Evolutionary conservation across 2,329 filamentous ascomycete species (phyloP).

Genomic region (Colletotrichum chlorophyti): DNA sequence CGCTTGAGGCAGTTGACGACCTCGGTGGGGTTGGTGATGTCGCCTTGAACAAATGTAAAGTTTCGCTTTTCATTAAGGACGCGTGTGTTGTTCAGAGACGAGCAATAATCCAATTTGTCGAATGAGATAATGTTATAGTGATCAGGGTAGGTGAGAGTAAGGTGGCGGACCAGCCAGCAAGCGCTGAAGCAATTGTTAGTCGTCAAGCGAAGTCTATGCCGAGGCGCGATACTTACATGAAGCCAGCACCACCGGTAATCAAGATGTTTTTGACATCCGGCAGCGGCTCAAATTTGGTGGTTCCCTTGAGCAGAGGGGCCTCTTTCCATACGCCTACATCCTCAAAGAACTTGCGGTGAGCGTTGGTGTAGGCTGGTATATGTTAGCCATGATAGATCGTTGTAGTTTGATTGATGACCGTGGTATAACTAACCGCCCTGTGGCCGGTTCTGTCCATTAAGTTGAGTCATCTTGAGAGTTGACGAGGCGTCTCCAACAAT

Average conservation of each 20-base stretch:
- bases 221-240: constrained; percentile 69
- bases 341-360: constrained; percentile 53
- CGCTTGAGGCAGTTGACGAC: constrained; percentile 75
- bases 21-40: constrained; percentile 74
- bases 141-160: constrained; percentile 74
- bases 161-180: constrained; percentile 82
- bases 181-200: constrained; percentile 57
- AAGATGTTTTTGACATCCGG: constrained; percentile 80
- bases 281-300: constrained; percentile 73
- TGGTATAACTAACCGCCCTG: constrained; percentile 3
- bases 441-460: constrained; percentile 18
- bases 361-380: constrained; percentile 32
- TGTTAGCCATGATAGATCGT: constrained; percentile 6
- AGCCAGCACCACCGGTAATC: constrained; percentile 83
- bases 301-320: constrained; percentile 73
- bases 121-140: constrained; percentile 83
- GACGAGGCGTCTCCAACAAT: background rate
- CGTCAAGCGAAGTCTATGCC: constrained; percentile 11
- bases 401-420: too few species aligned
- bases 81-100: constrained; percentile 80
- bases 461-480: constrained; percentile 12
- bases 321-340: constrained; percentile 74
- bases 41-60: constrained; percentile 81
- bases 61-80: constrained; percentile 71
- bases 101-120: constrained; percentile 85